Evolutionary conservation across 805 yeast species (phyloP).

Genomic region (Teunomyces barrocoloradensis): DNA sequence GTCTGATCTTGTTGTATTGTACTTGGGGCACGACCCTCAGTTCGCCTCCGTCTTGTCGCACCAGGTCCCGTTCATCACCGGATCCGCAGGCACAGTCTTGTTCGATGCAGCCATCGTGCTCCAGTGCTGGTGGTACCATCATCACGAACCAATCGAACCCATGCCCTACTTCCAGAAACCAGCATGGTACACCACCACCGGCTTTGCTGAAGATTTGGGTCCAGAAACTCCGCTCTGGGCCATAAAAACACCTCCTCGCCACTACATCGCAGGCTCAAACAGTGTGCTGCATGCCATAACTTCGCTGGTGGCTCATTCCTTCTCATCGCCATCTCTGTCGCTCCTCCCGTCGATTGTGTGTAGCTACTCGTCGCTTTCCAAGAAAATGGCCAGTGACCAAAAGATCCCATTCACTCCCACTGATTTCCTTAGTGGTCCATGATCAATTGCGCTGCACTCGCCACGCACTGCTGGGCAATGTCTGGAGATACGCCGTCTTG

Average conservation of each 20-base stretch:
- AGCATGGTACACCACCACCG: constrained; percentile 36
- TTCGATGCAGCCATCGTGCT: constrained; percentile 30
- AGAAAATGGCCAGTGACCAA: constrained; percentile 33
- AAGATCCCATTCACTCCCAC: constrained; percentile 42
- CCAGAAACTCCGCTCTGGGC: not conserved
- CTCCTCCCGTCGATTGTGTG: constrained; percentile 41
- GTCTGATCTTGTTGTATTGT: constrained; percentile 27
- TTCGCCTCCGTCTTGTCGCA: constrained; percentile 29
- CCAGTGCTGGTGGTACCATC: constrained; percentile 31
- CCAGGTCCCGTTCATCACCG: constrained; percentile 80
- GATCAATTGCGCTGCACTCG: constrained; percentile 43
- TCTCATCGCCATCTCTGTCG: constrained; percentile 9
- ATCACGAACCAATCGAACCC: constrained; percentile 3
- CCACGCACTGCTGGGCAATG: constrained; percentile 76
- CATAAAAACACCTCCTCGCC: constrained; percentile 2
- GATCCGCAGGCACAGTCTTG: constrained; percentile 48
- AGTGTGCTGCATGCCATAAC: not conserved
- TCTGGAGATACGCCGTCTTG: constrained; percentile 64
- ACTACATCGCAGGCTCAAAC: constrained; percentile 8
- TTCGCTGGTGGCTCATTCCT: not conserved
- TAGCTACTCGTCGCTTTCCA: constrained; percentile 34
- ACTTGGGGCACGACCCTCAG: constrained; percentile 11
- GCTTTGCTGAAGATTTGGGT: not conserved
- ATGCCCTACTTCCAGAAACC: constrained; percentile 29
- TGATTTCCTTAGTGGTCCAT: constrained; percentile 29